Conservation (phyloP, 2,329 filamentous ascomycete genomes). For the Aspergillus ruber region DNA sequence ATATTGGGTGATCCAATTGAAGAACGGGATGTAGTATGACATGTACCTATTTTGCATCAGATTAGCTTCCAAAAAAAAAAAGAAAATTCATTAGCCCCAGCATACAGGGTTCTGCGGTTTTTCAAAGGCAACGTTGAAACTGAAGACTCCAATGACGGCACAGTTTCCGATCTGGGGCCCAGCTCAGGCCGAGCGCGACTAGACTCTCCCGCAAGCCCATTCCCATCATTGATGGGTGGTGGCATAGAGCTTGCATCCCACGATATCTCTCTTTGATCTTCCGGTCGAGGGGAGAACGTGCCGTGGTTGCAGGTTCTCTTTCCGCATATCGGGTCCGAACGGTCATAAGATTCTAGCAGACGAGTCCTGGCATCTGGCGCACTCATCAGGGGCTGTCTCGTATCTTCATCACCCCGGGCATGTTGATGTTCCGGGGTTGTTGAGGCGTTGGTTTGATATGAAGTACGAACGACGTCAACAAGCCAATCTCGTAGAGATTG, state of each 20-base stretch:
- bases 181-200: slow-evolving; percentile 34
- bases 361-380: slow-evolving; percentile 27
- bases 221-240: neutral
- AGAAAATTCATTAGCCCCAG: slow-evolving; percentile 3
- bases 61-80: neutral
- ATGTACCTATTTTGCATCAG: slow-evolving; percentile 59
- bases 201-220: slow-evolving; percentile 10
- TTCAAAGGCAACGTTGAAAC: slow-evolving; percentile 68
- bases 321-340: slow-evolving; percentile 30
- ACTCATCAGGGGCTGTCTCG: slow-evolving; percentile 4
- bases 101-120: slow-evolving; percentile 67
- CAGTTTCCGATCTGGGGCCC: slow-evolving; percentile 53
- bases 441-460: slow-evolving; percentile 9
- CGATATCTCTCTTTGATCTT: slow-evolving; percentile 41
- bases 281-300: slow-evolving; percentile 65
- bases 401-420: neutral
- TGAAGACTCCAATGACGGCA: slow-evolving; percentile 65
- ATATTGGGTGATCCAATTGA: slow-evolving; percentile 89
- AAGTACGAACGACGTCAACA: slow-evolving; percentile 23
- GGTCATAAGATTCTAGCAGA: slow-evolving; percentile 35
- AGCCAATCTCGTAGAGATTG: slow-evolving; percentile 27
- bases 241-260: slow-evolving; percentile 24
- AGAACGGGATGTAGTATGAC: slow-evolving; percentile 84
- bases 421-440: slow-evolving; percentile 6
- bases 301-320: slow-evolving; percentile 59